Base-by-base conservation (phyloP, 129 eudicot genomes). In the sunflower (Helianthus annuus) region DNA sequence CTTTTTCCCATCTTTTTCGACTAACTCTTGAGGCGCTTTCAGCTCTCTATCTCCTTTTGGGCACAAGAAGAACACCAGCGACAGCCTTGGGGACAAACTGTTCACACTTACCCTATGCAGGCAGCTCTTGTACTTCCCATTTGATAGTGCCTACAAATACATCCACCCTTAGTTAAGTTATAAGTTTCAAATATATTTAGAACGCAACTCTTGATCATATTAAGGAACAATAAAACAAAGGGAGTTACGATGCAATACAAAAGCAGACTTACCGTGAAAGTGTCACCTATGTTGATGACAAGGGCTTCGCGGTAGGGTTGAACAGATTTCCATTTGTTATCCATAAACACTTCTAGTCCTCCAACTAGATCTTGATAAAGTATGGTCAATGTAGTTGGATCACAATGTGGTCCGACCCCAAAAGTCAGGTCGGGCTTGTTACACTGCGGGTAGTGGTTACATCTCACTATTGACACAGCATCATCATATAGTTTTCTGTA, bases 201-300 rank as follows among this genome's bases (percentile, higher is more conserved):
- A 39, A 39, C 45, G 5, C 45, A 39, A 39, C 45, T 39, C 45
- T 39, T 39, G 45, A 39, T 9, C 7, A 39, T 39, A 39, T 5
- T 39, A 39, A 5, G 14, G 15, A 1, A 14, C 55, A 49, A 53
- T 15, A 5, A 53, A 53, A 17, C 10, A 15, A 54, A 54, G 7
- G 19, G 27, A 54, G 12, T 7, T 19, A 17, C 59, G 7, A 17
- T 17, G 32, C 60, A 2, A 54, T 9, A 17, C 32, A 54, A 17
- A 54, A 54, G 8, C 12, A 54, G 1, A 54, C 32, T 8, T 83
- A 87, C 97, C 55, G n/a, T 66, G 68, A 91, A 85, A 4, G 97
- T 91, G 60, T 91, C 91, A 14, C 97, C 97, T 27, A 91, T 78
- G 75, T 85, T 90, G 72, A 91, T 72, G n/a, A 91, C 95, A 1